A percentile compares a stretch with the other conserved stretches of the same genome.
These are phyloP conservation scores for Paecilomyces fulvus DNA, from an alignment of 2,329 filamentous ascomycete species.

Conservation along the genomic window DNA sequence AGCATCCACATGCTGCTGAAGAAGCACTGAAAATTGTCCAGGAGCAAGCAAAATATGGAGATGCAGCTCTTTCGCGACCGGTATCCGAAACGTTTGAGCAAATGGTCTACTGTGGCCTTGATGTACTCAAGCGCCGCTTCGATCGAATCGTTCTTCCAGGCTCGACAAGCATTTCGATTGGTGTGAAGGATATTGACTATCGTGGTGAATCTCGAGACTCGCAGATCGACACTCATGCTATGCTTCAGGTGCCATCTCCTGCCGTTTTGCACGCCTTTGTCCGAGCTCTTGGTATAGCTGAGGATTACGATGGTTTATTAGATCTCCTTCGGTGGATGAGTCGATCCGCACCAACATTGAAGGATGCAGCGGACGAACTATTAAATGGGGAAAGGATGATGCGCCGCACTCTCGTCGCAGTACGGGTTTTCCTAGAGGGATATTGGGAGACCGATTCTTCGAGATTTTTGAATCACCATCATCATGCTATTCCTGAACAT, in stretches of 20 bases:
- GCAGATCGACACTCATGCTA: conserved; percentile 15
- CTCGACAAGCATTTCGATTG: conserved; percentile 1
- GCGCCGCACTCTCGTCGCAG: conserved; percentile 32
- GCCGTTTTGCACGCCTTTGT: conserved; percentile 35
- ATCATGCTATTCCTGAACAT: not conserved
- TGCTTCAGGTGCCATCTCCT: conserved; percentile 29
- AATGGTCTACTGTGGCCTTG: conserved; percentile 22
- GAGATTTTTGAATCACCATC: not conserved
- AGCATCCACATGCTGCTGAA: conserved; percentile 16
- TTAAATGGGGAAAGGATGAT: conserved; percentile 30
- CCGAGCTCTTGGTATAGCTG: conserved; percentile 30
- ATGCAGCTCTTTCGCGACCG: conserved; percentile 1
- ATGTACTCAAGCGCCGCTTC: conserved; percentile 27
- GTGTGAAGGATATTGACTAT: conserved; percentile 1
- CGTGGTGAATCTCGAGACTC: not conserved
- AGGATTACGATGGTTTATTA: conserved; percentile 32
- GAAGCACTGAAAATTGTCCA: conserved; percentile 18
- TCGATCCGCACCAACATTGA: conserved; percentile 21
- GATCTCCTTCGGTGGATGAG: conserved; percentile 37
- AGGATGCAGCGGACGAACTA: conserved; percentile 25
- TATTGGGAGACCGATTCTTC: conserved; percentile 13
- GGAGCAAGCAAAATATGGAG: conserved; percentile 4
- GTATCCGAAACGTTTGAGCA: conserved; percentile 14
- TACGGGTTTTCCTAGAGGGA: conserved; percentile 33
- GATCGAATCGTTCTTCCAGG: conserved; percentile 25